Percentiles rank a stretch among this genome's conserved stretches.
Evolutionary conservation across 2,329 filamentous ascomycete species (phyloP).

Genomic region (Colletotrichum aenigma): DNA sequence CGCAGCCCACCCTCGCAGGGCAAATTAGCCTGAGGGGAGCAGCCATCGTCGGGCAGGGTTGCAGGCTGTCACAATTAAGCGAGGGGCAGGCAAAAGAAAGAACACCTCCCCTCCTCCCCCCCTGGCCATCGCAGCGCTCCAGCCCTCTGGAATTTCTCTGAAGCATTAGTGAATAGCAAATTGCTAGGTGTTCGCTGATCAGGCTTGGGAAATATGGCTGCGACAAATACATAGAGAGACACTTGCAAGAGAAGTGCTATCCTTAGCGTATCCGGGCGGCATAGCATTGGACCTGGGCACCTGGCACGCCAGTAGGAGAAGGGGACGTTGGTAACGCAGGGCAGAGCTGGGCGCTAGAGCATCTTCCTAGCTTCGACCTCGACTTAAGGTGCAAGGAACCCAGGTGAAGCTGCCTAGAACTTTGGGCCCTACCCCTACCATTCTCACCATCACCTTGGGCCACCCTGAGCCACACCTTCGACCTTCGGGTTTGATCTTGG

Average conservation of each 20-base stretch:
- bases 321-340: background rate
- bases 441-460: background rate
- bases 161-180: background rate
- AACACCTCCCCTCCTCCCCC: background rate
- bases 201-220: background rate
- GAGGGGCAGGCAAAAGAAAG: slow-evolving; percentile 4
- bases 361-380: background rate
- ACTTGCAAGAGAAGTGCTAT: background rate
- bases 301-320: background rate
- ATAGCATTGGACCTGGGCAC: background rate
- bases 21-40: slow-evolving; percentile 7
- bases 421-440: background rate
- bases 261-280: background rate
- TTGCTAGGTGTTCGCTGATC: background rate
- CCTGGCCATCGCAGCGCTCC: background rate
- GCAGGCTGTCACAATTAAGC: slow-evolving; percentile 9
- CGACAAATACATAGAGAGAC: background rate
- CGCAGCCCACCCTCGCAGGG: background rate
- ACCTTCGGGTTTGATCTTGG: background rate
- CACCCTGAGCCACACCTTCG: background rate
- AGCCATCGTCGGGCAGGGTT: slow-evolving; percentile 9
- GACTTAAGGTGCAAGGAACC: background rate
- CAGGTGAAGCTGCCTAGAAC: slow-evolving; percentile 6
- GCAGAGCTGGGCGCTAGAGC: background rate
- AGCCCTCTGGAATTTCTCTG: background rate